Evolutionary conservation across 345 rosid genomes (phyloP).

Genomic region (Populus tremula): DNA sequence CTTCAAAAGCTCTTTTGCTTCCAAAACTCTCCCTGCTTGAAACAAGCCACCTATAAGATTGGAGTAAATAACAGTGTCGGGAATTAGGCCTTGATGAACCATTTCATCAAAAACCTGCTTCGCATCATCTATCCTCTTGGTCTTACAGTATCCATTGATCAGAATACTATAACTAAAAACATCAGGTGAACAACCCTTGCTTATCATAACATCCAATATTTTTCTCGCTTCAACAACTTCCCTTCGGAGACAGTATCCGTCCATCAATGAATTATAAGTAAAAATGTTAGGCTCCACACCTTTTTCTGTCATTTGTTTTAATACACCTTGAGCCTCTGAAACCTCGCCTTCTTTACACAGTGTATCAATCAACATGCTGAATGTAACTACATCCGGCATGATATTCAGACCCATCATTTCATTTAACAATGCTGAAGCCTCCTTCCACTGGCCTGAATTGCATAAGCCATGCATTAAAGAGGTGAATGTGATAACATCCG

Average conservation of each 20-base stretch:
- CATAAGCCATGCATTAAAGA: conserved; percentile 32
- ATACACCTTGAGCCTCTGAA: neutral
- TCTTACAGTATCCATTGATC: neutral
- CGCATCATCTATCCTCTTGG: neutral
- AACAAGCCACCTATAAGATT: neutral
- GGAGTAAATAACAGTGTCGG: neutral
- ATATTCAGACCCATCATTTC: conserved; percentile 18
- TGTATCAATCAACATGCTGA: neutral
- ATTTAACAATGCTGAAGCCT: conserved; percentile 11
- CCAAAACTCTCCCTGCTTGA: neutral
- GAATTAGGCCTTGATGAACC: neutral
- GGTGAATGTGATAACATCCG: conserved; percentile 31
- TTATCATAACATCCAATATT: neutral
- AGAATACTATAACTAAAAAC: neutral
- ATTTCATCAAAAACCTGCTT: neutral
- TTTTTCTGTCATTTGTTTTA: neutral
- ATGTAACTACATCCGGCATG: neutral
- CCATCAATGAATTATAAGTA: neutral
- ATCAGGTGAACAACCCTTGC: neutral
- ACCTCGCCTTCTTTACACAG: neutral
- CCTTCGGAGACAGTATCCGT: neutral
- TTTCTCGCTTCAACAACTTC: neutral
- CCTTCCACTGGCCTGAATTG: conserved; percentile 6
- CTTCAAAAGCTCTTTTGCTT: too few relatives aligned
- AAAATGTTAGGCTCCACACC: neutral